Evolutionary conservation across 257 asterid species (phyloP).

Genomic region (Coffea eugenioides): DNA sequence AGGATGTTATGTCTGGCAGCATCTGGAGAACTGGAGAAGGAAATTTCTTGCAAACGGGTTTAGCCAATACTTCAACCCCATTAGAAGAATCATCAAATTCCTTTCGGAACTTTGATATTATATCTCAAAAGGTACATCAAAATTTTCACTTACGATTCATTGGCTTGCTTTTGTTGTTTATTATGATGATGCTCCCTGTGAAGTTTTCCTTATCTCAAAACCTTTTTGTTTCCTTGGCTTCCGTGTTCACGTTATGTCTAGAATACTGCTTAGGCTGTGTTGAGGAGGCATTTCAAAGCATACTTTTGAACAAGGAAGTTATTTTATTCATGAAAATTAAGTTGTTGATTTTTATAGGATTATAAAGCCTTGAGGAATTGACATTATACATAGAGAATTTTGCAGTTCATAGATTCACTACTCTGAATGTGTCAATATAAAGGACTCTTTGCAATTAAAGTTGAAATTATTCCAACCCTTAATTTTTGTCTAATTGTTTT

Average conservation of each 20-base stretch:
- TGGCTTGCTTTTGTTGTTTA: not conserved
- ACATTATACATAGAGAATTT: no score
- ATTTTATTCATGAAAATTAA: not conserved
- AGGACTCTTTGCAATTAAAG: not conserved
- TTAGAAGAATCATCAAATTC: conserved; percentile 45
- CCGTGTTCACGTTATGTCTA: not conserved
- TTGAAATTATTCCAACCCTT: no score
- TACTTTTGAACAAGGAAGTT: not conserved
- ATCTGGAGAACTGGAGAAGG: conserved; percentile 55
- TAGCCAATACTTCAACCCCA: conserved; percentile 36
- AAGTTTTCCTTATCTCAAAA: not conserved
- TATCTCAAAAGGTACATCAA: conserved; percentile 56
- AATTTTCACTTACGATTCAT: not conserved
- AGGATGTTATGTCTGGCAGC: conserved; percentile 35
- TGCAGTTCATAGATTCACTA: no score
- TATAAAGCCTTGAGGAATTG: not conserved
- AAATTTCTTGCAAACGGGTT: conserved; percentile 44
- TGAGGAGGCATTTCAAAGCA: not conserved
- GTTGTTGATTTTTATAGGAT: not conserved
- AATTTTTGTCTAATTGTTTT: not conserved
- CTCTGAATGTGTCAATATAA: no score
- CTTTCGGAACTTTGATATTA: conserved; percentile 46
- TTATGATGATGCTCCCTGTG: not conserved
- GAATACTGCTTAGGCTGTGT: not conserved
- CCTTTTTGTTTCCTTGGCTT: not conserved